Percentiles rank a stretch among this genome's conserved stretches.
phyloP scores from a whole-genome alignment of 164 flowering plant genomes.

The Dillenia suffruticosa region DNA sequence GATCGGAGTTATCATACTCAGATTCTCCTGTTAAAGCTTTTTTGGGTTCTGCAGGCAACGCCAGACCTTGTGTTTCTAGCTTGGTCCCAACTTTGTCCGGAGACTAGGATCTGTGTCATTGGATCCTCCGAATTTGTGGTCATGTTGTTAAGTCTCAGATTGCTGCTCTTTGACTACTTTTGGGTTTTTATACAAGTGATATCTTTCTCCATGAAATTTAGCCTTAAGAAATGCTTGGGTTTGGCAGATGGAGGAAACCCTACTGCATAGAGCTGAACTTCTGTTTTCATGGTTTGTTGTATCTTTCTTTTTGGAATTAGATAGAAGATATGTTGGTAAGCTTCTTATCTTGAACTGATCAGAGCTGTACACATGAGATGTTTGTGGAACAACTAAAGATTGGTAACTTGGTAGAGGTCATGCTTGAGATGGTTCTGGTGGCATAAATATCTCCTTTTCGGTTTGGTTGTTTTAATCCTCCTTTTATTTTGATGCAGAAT shows the following conservation, averaged over 20 bases:
- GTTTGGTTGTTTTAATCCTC: constrained; percentile 2
- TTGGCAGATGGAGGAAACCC: not conserved
- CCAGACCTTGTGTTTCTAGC: too few relatives aligned
- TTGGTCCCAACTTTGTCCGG: too few relatives aligned
- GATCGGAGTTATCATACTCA: too few relatives aligned
- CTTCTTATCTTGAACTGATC: not conserved
- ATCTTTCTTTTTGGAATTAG: constrained; percentile 15
- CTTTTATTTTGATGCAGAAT: constrained; percentile 41
- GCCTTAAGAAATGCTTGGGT: not conserved
- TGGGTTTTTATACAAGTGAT: not conserved
- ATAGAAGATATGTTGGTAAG: constrained; percentile 16
- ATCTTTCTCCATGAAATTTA: not conserved
- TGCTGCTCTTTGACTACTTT: too few relatives aligned
- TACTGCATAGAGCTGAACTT: constrained; percentile 1
- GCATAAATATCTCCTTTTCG: not conserved
- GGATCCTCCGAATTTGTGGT: too few relatives aligned
- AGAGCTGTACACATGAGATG: too few relatives aligned
- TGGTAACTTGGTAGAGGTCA: not conserved
- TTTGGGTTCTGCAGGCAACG: too few relatives aligned
- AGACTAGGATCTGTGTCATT: too few relatives aligned
- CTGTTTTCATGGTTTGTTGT: constrained; percentile 23
- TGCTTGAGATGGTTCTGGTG: not conserved
- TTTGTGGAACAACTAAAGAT: too few relatives aligned
- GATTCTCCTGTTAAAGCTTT: too few relatives aligned
- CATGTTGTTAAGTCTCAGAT: too few relatives aligned